Base-by-base conservation (phyloP, 2,329 filamentous ascomycete species). In the Penicillium sp. region DNA sequence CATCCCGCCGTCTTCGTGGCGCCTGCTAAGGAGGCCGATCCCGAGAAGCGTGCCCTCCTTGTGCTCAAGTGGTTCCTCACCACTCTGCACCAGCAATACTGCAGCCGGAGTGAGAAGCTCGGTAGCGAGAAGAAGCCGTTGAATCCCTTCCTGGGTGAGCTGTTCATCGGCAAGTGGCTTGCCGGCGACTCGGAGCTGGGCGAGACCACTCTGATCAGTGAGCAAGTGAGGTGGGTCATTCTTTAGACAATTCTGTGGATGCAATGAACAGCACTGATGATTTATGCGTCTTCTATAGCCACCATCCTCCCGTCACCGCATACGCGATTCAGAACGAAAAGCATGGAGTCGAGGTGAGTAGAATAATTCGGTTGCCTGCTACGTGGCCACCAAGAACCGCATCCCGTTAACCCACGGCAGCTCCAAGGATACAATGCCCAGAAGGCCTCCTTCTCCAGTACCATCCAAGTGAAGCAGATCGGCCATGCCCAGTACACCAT, bases 61-160 rank as follows among this genome's bases (percentile, higher is more conserved):
- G 94, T 98, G n/a, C 81, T 97, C 69, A 96, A 94, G 78, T 98
- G 94, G 94, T 98, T 97, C 80, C 80, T 98, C 57, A 93, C 88
- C 71, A 96, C 93, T 3, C 83, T 98, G 54, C 96, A 95, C 81
- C 91, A 96, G 77, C 92, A 96, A 55, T 90, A 89, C 74, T 85
- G 83, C 68, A 87, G 82, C 68, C 81, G 86, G 60, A 96, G 91
- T 73, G 93, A 97, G 74, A 88, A 88, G 75, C 78, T 88, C 64
- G 92, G 92, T 52, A 95, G 92, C 72, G 94, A 97, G 83, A 98
- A 98, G 87, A 99, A 98, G 82, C 94, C 94, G 2, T 80, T 99
- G 60, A 98, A 99, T 73, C 95, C 95, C 0, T 98, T 99, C 79
- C 80, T 99, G 38, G 94, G 94, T 58, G 94, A 99, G 81, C 84